phyloP scores from a whole-genome alignment of 805 yeast genomes.

The Blastobotrys chiropterorum region DNA sequence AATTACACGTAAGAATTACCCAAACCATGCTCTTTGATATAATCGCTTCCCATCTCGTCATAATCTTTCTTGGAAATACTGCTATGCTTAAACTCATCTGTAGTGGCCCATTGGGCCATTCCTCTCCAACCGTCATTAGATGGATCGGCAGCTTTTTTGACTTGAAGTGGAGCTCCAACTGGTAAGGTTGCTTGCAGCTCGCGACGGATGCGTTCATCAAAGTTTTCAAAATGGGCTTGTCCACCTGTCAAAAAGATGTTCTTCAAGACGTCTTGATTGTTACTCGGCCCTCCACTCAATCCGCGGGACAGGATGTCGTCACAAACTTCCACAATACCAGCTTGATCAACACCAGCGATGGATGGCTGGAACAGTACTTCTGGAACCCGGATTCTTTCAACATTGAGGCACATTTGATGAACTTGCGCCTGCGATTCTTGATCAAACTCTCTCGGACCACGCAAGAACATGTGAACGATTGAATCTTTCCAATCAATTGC shows the following conservation, averaged over 20 bases:
- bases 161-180: conserved; percentile 50
- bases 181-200: conserved; percentile 76
- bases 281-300: conserved; percentile 38
- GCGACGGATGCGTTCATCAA: conserved; percentile 55
- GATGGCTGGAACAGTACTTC: conserved; percentile 89
- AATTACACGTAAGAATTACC: conserved; percentile 44
- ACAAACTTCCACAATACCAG: conserved; percentile 78
- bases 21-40: conserved; percentile 75
- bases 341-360: conserved; percentile 93
- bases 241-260: conserved; percentile 89
- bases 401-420: conserved; percentile 84
- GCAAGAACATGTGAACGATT: conserved; percentile 70
- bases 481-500: conserved; percentile 81
- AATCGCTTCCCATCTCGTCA: conserved; percentile 84
- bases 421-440: conserved; percentile 77
- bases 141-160: conserved; percentile 63
- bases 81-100: conserved; percentile 40
- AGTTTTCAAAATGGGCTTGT: conserved; percentile 55
- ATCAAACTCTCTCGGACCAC: conserved; percentile 86
- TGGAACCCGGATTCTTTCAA: conserved; percentile 88
- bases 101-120: conserved; percentile 71
- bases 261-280: conserved; percentile 33
- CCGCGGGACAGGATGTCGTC: conserved; percentile 60
- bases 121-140: conserved; percentile 87
- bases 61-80: conserved; percentile 67